Evolutionary conservation across 306 rosid genomes (phyloP), one percentile per base, ranked within the genome.

Genomic region (Pterocarpus macrocarpus): DNA sequence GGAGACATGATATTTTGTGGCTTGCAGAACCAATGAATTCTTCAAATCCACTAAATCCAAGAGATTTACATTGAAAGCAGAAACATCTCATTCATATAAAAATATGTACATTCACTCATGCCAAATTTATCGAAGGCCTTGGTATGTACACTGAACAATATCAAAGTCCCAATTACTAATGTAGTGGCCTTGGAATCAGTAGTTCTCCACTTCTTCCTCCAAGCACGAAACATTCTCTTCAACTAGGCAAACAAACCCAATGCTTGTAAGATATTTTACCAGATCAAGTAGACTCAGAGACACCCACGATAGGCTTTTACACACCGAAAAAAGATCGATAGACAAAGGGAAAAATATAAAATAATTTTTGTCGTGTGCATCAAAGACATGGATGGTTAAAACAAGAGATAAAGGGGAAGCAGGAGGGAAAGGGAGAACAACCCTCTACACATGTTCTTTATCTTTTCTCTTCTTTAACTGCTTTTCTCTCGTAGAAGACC

Each of bases 181-280:
- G 8, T 4, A 80, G 64, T 67, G 77, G 58, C 79, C 53, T 52
- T 73, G 78, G 79, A 75, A 76, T 12, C 33, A 41, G 75, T 56
- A 58, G n/a, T 44, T 15, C 41, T 9, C 57, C 36, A 57, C 28
- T 58, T 22, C 5, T 41, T 30, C 80, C 70, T 50, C 43, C 70
- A 84, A 81, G 41, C 69, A 28, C 15, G 80, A 77, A 71, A 86
- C 89, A 84, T 82, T 88, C 89, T 63, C 71, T 66, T 45, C 57
- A 52, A 64, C 64, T 64, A 49, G 45, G 63, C 15, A 57, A 68
- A 76, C 69, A 79, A 7, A 62, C 45, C 64, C 36, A 7, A 49
- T 47, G 56, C 71, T 53, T 62, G 16, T 4, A 66, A 63, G 75
- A 69, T 43, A 43, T 43, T 43, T 43, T 71, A 38, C 38, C 67